Evolutionary conservation across 805 yeast genomes (phyloP), one percentile per base, ranked within the genome.

Genomic region (Suhomyces prunicola): DNA sequence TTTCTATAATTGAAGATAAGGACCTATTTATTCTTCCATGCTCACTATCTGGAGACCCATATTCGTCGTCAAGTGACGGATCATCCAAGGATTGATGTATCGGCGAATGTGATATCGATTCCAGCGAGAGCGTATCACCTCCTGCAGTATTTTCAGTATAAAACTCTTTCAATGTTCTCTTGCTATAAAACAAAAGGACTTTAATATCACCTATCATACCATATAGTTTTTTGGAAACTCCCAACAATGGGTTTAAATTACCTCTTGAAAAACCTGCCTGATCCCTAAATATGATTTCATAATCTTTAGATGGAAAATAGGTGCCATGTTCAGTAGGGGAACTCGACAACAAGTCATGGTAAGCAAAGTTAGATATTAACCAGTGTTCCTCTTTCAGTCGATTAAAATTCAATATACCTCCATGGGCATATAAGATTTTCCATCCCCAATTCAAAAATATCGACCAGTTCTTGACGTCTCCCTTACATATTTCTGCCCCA

Each of bases 401-500:
- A 58, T 78, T 79, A 66, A 73, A 73, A 50, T 71, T 71, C 22
- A 84, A 77, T 24, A 86, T 67, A 0, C 93, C 93, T 12, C 92
- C 93, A 55, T 83, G 78, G 50, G 74, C 66, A 51, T 76, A 72
- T 39, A 89, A 79, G 26, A 88, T 70, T 52, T 80, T 79, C 45
- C 89, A 85, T 1, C 91, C 90, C 77, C 83, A 78, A 42, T 78
- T 77, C 52, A 89, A 71, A 60, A 85, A 82, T 26, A 80, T 74
- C 2, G 86, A 80, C 96, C 96, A 89, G 62, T 84, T 82, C 36
- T 77, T 77, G 35, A 87, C 90, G 65, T 89, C 96, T 6, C 96
- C 96, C 57, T 84, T 80, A 68, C 93, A 88, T 50, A 89, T 87
- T 62, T 88, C 91, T 0, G 89, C 92, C n/a, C 87, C 90, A 58